A percentile compares a stretch with the other conserved stretches of the same genome.
phyloP scores from a whole-genome alignment of 148 eudicot genomes.

The Gaultheria prostrata region DNA sequence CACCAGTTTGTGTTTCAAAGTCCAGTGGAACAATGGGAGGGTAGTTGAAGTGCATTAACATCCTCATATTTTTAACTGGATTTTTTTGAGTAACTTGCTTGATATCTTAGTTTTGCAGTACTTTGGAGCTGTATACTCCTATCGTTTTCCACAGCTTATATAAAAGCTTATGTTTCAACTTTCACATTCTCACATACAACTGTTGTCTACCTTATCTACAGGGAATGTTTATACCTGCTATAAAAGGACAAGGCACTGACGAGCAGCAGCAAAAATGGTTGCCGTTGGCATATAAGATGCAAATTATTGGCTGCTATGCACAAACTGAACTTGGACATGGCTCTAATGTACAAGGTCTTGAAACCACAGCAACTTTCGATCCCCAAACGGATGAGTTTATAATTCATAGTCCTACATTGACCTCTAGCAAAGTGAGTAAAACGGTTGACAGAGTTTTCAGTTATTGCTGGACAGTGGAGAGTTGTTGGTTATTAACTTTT shows the following conservation, averaged over 20 bases:
- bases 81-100: not conserved
- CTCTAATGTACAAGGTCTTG: slow-evolving; percentile 97
- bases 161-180: not conserved
- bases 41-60: not conserved
- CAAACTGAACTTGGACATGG: slow-evolving; percentile 99
- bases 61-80: not conserved
- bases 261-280: slow-evolving; percentile 94
- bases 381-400: slow-evolving; percentile 84
- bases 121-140: not conserved
- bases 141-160: not conserved
- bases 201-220: slow-evolving; percentile 21
- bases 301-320: slow-evolving; percentile 96
- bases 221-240: slow-evolving; percentile 97
- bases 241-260: slow-evolving; percentile 93
- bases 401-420: slow-evolving; percentile 87
- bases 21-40: not conserved
- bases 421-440: slow-evolving; percentile 82
- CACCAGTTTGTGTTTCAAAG: not conserved
- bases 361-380: slow-evolving; percentile 99
- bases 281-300: slow-evolving; percentile 88
- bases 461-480: not conserved
- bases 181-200: not conserved
- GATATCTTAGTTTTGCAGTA: not conserved
- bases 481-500: not conserved
- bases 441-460: not conserved